Evolutionary conservation across 768 basidiomycete species (phyloP).

Genomic region (Pleurotus ostreatus): DNA sequence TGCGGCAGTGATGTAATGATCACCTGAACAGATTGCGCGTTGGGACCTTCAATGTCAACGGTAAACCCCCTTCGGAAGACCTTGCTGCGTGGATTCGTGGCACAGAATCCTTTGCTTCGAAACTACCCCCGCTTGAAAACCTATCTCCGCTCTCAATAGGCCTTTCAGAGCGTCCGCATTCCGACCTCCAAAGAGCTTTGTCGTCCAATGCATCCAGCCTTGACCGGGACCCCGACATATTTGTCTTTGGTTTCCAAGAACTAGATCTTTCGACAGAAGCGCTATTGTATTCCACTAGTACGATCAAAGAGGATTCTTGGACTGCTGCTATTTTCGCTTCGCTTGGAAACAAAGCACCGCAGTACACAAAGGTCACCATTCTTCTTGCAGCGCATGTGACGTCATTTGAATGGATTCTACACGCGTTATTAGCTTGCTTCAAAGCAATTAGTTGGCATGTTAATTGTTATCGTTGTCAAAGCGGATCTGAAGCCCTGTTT

Average conservation of each 20-base stretch:
- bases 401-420: not conserved
- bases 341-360: slow-evolving; percentile 59
- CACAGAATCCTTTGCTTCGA: not conserved
- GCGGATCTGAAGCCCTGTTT: slow-evolving; percentile 48
- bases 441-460: slow-evolving; percentile 80
- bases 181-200: not conserved
- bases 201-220: slow-evolving; percentile 1
- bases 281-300: slow-evolving; percentile 63
- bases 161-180: slow-evolving; percentile 9
- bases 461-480: slow-evolving; percentile 67
- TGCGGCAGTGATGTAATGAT: not conserved
- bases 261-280: slow-evolving; percentile 78
- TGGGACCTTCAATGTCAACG: slow-evolving; percentile 86
- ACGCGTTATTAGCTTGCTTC: slow-evolving; percentile 49
- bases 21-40: slow-evolving; percentile 48
- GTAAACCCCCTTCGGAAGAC: slow-evolving; percentile 69
- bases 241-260: slow-evolving; percentile 81
- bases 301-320: slow-evolving; percentile 71
- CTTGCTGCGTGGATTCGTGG: slow-evolving; percentile 61
- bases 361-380: slow-evolving; percentile 60
- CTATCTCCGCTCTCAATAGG: slow-evolving; percentile 34
- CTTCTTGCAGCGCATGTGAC: not conserved
- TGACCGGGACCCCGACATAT: slow-evolving; percentile 53
- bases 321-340: slow-evolving; percentile 58
- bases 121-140: slow-evolving; percentile 27